Base-by-base conservation (phyloP, 148 eudicot genomes). In the Vaccinium vitisidaea region DNA sequence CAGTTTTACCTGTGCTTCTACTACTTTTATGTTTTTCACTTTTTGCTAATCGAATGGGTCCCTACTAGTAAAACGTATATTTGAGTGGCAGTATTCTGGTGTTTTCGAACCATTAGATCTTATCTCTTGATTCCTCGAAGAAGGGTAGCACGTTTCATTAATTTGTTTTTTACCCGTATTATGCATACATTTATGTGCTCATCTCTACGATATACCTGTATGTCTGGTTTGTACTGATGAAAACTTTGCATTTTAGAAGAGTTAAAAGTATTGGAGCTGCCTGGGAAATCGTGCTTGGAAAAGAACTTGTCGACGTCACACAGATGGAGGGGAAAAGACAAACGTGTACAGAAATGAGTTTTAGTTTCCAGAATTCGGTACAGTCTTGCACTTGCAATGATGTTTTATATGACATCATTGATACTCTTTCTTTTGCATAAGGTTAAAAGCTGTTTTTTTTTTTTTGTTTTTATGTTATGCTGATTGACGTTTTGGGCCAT, bases 301-400 rank as follows among this genome's bases (percentile, higher is more conserved):
- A 1, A 75, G 32, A 87, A 80, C 59, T 84, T 71, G 88, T 84
- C 82, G 81, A 87, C 63, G 16, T 86, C 43, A 25, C 69, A 27
- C 6, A 75, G 50, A 65, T 76, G 76, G 69, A 80, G 25, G 83
- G 83, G 83, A 79, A 15, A 16, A 53, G 52, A 50, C 71, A 52
- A 32, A 54, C 70, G 52, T 84, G 84, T 74, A 84, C 75, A 87
- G 83, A 80, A 63, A 73, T 61, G 50, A 67, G 53, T 59, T 63
- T 48, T 79, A 46, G 21, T 59, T 79, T 83, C 76, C 83, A 53
- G 67, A 79, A 49, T 83, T 69, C 80, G 86, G 86, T 86, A 83
- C 15, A 80, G 39, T 67, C 75, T 77, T 52, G 52, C 2, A 5
- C 46, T 53, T 52, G 82, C 75, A 79, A 15, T 52, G 21, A 18